Conservation (phyloP, 805 yeast species). For the Yarrowia sp. region DNA sequence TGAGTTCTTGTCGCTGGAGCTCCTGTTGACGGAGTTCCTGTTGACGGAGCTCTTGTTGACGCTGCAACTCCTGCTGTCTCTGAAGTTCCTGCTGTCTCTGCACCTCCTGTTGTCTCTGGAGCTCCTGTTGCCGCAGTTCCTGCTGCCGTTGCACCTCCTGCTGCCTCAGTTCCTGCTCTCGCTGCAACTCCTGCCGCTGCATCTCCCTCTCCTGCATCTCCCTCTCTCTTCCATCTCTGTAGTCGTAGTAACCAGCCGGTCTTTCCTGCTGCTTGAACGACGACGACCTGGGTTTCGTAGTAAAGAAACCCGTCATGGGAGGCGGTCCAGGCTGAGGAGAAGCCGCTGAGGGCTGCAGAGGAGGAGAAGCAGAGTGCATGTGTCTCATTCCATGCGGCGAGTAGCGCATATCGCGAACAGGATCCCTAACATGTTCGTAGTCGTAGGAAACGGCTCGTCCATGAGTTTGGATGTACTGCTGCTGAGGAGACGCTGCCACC, state of each 20-base stretch:
- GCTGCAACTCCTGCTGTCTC: not conserved
- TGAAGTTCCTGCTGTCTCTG: constrained; percentile 3
- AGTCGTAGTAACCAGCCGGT: not conserved
- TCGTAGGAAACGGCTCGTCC: not conserved
- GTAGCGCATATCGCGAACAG: constrained; percentile 10
- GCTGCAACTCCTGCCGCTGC: not conserved
- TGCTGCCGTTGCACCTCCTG: not conserved
- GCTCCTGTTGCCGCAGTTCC: not conserved
- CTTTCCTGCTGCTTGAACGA: constrained; percentile 9
- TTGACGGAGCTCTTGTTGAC: not conserved
- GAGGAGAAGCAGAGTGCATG: constrained; percentile 14
- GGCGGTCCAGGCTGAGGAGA: constrained; percentile 22
- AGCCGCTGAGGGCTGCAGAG: not conserved
- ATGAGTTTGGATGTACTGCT: not conserved
- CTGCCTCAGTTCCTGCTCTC: not conserved
- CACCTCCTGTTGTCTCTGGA: constrained; percentile 2
- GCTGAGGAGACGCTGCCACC: not conserved
- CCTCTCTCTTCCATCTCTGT: not conserved
- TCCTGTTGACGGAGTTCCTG: not conserved
- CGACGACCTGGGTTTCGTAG: constrained; percentile 17
- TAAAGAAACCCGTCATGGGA: constrained; percentile 17
- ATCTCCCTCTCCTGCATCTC: too few relatives aligned
- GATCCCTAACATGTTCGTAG: constrained; percentile 9
- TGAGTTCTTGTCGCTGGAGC: not conserved
- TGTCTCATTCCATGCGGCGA: constrained; percentile 13